Evolutionary conservation across 2,329 filamentous ascomycete species (phyloP).

Genomic region (Monilinia laxa): DNA sequence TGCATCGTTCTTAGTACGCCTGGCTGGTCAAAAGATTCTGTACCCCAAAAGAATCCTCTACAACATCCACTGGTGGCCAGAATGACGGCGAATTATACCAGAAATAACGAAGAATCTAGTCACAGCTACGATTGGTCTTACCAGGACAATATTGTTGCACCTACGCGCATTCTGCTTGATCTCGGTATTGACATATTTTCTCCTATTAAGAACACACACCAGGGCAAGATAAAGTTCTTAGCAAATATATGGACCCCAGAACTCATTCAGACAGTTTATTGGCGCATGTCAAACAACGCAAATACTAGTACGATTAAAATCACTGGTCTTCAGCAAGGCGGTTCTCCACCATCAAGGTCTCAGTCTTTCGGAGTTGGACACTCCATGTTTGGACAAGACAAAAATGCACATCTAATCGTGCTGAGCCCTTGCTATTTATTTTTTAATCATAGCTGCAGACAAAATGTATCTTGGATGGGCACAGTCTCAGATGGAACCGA

Average conservation of each 20-base stretch:
- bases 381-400: not conserved
- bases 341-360: not conserved
- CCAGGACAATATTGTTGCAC: slow-evolving; percentile 34
- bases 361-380: not conserved
- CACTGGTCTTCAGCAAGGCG: not conserved
- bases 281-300: slow-evolving; percentile 37
- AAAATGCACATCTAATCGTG: slow-evolving; percentile 19
- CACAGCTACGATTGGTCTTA: slow-evolving; percentile 29
- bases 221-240: not conserved
- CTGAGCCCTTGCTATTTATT: slow-evolving; percentile 37
- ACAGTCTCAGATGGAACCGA: slow-evolving; percentile 20
- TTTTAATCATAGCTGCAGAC: slow-evolving; percentile 37
- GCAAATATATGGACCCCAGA: slow-evolving; percentile 30
- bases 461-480: slow-evolving; percentile 35
- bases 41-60: slow-evolving; percentile 28
- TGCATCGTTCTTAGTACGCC: slow-evolving; percentile 31
- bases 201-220: not conserved
- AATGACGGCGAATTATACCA: slow-evolving; percentile 34
- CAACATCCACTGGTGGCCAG: slow-evolving; percentile 32
- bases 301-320: slow-evolving; percentile 27
- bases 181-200: slow-evolving; percentile 36
- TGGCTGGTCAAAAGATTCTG: not conserved
- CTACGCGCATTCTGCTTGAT: slow-evolving; percentile 30
- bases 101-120: slow-evolving; percentile 12
- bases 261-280: slow-evolving; percentile 36